A percentile compares a stretch with the other conserved stretches of the same genome.
These are phyloP conservation scores for Coprinellus aureogranulatus DNA, from an alignment of 768 basidiomycete genomes.

Conservation along the genomic window DNA sequence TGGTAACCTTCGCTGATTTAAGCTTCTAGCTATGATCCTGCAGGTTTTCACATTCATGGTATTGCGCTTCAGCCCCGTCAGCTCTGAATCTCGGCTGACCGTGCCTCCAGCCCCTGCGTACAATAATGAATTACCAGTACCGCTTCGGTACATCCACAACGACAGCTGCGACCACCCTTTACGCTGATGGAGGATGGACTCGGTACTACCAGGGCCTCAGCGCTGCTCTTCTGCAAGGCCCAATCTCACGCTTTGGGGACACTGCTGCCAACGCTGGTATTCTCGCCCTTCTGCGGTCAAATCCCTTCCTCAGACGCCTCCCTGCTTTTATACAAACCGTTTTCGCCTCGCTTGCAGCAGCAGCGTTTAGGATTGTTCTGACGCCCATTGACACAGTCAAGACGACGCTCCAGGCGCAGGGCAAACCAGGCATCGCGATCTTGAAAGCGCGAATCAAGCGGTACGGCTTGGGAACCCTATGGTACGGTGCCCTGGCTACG, in stretches of 20 bases:
- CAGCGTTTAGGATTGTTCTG: constrained; percentile 84
- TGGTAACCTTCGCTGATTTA: neutral
- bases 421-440: constrained; percentile 63
- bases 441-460: constrained; percentile 65
- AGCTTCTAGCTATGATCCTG: constrained; percentile 75
- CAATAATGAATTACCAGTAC: constrained; percentile 97
- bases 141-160: constrained; percentile 79
- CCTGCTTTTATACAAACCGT: constrained; percentile 70
- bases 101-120: constrained; percentile 73
- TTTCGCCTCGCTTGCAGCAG: constrained; percentile 77
- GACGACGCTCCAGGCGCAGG: constrained; percentile 93
- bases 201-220: constrained; percentile 87
- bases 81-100: neutral
- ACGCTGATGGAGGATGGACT: constrained; percentile 73
- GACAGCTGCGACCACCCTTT: constrained; percentile 63
- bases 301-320: constrained; percentile 64
- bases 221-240: constrained; percentile 86
- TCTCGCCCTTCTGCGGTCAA: constrained; percentile 76
- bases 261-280: constrained; percentile 94
- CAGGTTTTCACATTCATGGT: constrained; percentile 90
- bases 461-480: constrained; percentile 76
- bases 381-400: constrained; percentile 94
- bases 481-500: constrained; percentile 91
- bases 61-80: neutral
- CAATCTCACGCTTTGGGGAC: constrained; percentile 85